A percentile compares a stretch with the other conserved stretches of the same genome.
Evolutionary conservation across 1,284 basidiomycete species (phyloP).

Genomic region (Rhodotorula sp.): DNA sequence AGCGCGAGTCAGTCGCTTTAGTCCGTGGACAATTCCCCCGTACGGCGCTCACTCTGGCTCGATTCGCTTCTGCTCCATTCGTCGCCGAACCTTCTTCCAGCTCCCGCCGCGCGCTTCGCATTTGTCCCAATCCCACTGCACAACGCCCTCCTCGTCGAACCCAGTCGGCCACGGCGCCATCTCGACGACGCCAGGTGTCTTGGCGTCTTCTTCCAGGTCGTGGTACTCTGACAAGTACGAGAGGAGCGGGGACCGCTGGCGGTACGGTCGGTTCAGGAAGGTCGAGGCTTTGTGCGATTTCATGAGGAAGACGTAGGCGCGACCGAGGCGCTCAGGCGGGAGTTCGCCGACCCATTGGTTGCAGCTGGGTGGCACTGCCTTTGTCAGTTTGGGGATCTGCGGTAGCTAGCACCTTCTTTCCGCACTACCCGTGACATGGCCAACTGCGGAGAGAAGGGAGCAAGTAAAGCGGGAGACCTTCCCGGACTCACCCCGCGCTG

Average conservation of each 20-base stretch:
- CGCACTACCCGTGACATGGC: too few relatives aligned
- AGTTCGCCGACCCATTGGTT: constrained; percentile 68
- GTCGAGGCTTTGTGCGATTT: constrained; percentile 62
- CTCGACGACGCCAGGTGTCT: constrained; percentile 59
- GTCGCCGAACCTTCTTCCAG: constrained; percentile 36
- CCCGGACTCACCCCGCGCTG: constrained; percentile 57
- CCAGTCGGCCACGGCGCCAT: constrained; percentile 62
- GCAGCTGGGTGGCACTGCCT: constrained; percentile 52
- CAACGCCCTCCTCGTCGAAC: constrained; percentile 56
- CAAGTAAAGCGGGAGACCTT: background rate
- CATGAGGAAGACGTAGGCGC: constrained; percentile 45
- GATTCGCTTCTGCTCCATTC: constrained; percentile 54
- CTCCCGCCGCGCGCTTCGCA: constrained; percentile 53
- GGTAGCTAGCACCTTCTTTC: too few relatives aligned
- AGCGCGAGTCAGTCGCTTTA: too few relatives aligned
- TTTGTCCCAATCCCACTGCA: constrained; percentile 53
- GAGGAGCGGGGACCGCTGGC: constrained; percentile 54
- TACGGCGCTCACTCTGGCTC: constrained; percentile 31
- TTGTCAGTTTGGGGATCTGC: too few relatives aligned
- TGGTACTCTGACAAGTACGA: constrained; percentile 57
- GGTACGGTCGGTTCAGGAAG: constrained; percentile 60
- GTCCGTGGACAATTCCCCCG: constrained; percentile 50
- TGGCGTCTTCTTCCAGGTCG: constrained; percentile 54
- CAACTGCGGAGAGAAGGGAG: too few relatives aligned
- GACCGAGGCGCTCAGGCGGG: constrained; percentile 60